These are phyloP conservation scores for Theileria luwenshuni DNA, from an alignment of 169 alveolate species.

Conservation along the genomic window DNA sequence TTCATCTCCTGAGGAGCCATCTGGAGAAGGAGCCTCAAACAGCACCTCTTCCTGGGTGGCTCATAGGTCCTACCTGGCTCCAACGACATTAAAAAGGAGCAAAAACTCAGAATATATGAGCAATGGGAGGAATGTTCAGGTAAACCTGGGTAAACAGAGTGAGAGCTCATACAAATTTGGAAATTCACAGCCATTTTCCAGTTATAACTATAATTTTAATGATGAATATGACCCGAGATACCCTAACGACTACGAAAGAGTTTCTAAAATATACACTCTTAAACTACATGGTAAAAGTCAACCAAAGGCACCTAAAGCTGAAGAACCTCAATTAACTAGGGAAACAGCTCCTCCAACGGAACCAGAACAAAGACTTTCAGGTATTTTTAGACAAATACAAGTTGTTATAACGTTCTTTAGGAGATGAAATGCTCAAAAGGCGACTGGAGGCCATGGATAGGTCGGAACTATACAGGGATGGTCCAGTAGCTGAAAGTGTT, in stretches of 20 bases:
- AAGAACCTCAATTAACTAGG: not conserved
- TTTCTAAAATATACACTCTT: constrained; percentile 3
- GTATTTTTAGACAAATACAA: not conserved
- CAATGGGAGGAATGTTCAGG: not conserved
- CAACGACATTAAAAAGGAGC: constrained; percentile 18
- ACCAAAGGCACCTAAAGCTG: not conserved
- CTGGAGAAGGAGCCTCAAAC: constrained; percentile 8
- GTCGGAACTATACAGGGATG: constrained; percentile 20
- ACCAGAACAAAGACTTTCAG: constrained; percentile 25
- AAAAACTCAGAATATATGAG: constrained; percentile 10
- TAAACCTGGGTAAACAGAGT: not conserved
- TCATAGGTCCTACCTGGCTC: constrained; percentile 34
- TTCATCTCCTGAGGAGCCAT: not conserved
- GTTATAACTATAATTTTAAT: constrained; percentile 40
- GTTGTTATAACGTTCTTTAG: constrained; percentile 10
- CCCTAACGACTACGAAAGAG: constrained; percentile 64
- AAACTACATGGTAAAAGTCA: constrained; percentile 4
- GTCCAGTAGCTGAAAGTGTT: not conserved
- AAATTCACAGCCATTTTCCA: not conserved
- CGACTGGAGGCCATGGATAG: constrained; percentile 36
- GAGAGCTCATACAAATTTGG: constrained; percentile 1
- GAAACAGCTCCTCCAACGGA: not conserved
- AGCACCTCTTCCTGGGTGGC: constrained; percentile 34
- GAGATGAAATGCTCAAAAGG: constrained; percentile 32
- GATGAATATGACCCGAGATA: constrained; percentile 61